Conservation (phyloP, 129 eudicot genomes). For the Pulicaria dysenterica region DNA sequence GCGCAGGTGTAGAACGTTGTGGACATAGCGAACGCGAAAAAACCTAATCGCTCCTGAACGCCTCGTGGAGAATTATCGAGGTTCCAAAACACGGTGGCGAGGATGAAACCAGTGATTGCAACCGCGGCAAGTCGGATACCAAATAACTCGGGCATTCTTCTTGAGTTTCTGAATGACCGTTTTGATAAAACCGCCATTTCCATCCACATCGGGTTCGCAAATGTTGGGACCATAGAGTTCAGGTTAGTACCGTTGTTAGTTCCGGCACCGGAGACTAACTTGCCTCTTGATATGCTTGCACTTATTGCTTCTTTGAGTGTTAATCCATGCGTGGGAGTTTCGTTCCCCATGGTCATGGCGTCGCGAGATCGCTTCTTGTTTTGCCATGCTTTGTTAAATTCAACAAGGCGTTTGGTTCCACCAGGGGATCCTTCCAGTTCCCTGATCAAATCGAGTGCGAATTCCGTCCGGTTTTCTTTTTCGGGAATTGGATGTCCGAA, state of each 20-base stretch:
- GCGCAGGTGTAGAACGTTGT: constrained; percentile 94
- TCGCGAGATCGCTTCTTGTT: constrained; percentile 38
- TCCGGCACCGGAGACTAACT: constrained; percentile 78
- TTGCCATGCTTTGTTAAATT: constrained; percentile 82
- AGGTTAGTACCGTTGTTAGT: constrained; percentile 53
- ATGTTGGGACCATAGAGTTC: constrained; percentile 75
- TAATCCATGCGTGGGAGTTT: constrained; percentile 44
- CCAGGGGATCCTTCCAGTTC: constrained; percentile 84
- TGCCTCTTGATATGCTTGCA: constrained; percentile 87
- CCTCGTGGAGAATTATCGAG: constrained; percentile 91
- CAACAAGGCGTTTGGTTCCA: constrained; percentile 69
- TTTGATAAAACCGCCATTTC: constrained; percentile 66
- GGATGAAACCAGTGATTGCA: constrained; percentile 73
- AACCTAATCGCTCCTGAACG: constrained; percentile 80
- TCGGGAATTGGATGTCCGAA: constrained; percentile 91
- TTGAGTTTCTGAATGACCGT: constrained; percentile 69
- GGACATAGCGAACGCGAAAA: constrained; percentile 96
- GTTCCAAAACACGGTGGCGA: constrained; percentile 89
- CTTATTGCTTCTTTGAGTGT: constrained; percentile 90
- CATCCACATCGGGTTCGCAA: constrained; percentile 81
- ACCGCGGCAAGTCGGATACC: constrained; percentile 75
- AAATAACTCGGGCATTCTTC: constrained; percentile 89
- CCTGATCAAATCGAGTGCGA: constrained; percentile 80
- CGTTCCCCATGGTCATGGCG: not conserved
- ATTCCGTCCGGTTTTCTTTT: constrained; percentile 79